Base-by-base conservation (phyloP, 345 rosid genomes). In the Mangifera indica region DNA sequence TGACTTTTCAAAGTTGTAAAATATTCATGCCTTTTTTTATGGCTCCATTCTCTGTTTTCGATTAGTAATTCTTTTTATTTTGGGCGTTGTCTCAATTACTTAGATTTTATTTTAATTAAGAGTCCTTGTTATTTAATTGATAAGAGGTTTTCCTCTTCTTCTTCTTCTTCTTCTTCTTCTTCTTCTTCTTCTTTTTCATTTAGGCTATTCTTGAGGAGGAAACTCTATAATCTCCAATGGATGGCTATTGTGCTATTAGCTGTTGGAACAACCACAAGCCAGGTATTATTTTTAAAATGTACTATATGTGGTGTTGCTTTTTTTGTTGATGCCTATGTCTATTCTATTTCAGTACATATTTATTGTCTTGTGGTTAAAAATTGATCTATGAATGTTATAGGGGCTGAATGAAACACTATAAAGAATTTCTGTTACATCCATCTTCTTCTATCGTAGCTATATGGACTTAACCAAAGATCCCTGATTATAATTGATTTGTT, bases 181-280 rank as follows among this genome's bases (percentile, higher is more conserved):
- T 53, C 37, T 54, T 40, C 15, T 70, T 49, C 17, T 32, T 49
- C 1, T 46, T 46, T 15, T 21, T 58, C 2, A 37, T 60, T 45
- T 67, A 92, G 98, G 85, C 60, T 92, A 55, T 90, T 90, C 70
- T 81, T 90, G 61, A 82, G 73, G 82, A 88, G 84, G 84, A 90
- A 84, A 78, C 79, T 92, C 45, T 87, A 92, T 40, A 90, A 79
- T 63, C 80, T 92, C 60, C 92, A 90, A 66, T 92, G 98, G 96
- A 92, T 92, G 88, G 98, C 96, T 1, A 85, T 92, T 70, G 82
- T 85, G 77, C 84, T 92, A 22, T 80, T 92, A 76, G 96, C 96
- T 81, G 87, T 90, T 73, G 96, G 96, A 81, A 90, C 96, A 73
- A 92, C 96, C 80, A 90, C 94, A 8, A 92, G 98, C 78, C 98